Percentiles rank a stretch among this genome's conserved stretches.
These are phyloP conservation scores for Aspergillus haitiensis DNA, from an alignment of 495 filamentous ascomycete species.

Conservation along the genomic window DNA sequence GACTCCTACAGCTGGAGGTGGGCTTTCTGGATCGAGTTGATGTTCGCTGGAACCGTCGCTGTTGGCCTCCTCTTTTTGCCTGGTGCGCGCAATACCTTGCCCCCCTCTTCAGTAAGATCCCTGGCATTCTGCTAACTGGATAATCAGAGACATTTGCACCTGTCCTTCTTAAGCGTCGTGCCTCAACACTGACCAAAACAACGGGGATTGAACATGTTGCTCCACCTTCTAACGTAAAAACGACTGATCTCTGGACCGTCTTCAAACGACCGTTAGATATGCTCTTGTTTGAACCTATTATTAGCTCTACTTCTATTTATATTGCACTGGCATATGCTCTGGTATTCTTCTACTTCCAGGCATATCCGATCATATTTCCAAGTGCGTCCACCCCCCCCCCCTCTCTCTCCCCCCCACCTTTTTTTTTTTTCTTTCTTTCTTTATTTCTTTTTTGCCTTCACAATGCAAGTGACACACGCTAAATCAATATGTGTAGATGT, in stretches of 20 bases:
- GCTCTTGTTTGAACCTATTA: conserved; percentile 58
- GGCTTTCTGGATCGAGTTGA: conserved; percentile 63
- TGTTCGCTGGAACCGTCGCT: conserved; percentile 52
- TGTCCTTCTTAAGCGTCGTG: conserved; percentile 58
- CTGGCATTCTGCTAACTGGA: background rate
- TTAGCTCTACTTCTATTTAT: conserved; percentile 67
- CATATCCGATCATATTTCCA: conserved; percentile 65
- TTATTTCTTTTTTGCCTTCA: no score
- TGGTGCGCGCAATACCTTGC: conserved; percentile 27
- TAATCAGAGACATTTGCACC: conserved; percentile 63
- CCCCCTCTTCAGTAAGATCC: background rate
- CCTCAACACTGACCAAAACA: conserved; percentile 52
- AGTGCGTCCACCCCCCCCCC: conserved; percentile 18
- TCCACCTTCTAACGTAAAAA: conserved; percentile 1
- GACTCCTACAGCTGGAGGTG: conserved; percentile 63
- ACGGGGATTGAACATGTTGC: conserved; percentile 45
- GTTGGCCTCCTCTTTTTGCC: conserved; percentile 46
- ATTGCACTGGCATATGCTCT: conserved; percentile 70
- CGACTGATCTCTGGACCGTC: conserved; percentile 27
- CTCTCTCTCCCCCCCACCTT: background rate
- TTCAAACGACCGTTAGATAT: conserved; percentile 52
- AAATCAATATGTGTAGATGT: conserved; percentile 21
- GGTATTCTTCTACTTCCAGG: conserved; percentile 70
- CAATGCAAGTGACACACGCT: background rate
- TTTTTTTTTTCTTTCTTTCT: no score